phyloP scores from a whole-genome alignment of 208 protist species.

The Wallacemonas sp. region DNA sequence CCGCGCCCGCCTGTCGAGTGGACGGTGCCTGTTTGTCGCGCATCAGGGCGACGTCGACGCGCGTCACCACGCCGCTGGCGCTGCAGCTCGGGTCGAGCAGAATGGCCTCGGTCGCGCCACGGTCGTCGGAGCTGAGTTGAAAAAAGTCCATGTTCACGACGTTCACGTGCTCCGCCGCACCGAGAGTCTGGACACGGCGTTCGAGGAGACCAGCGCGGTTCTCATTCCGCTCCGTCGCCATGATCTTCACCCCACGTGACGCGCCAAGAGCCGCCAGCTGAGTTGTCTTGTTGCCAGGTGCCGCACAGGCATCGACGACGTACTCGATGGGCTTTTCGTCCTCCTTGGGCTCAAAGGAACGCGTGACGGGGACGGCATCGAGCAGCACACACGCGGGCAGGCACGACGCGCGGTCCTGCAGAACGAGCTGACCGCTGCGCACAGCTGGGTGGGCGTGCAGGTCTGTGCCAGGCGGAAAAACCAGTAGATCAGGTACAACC shows the following conservation, averaged over 20 bases:
- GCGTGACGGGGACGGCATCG: slow-evolving; percentile 52
- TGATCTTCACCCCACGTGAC: slow-evolving; percentile 63
- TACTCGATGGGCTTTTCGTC: slow-evolving; percentile 59
- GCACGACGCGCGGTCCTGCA: slow-evolving; percentile 92
- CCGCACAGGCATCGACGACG: slow-evolving; percentile 89
- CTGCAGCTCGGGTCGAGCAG: slow-evolving; percentile 92
- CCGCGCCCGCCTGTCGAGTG: background rate
- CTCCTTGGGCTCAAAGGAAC: background rate
- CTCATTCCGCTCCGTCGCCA: slow-evolving; percentile 85
- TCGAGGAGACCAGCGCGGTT: slow-evolving; percentile 62
- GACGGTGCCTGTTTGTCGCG: slow-evolving; percentile 17
- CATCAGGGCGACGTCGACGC: slow-evolving; percentile 77
- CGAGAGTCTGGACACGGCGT: slow-evolving; percentile 61
- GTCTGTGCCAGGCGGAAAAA: slow-evolving; percentile 85
- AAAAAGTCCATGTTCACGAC: slow-evolving; percentile 89
- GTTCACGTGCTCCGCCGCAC: slow-evolving; percentile 74
- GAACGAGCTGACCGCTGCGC: slow-evolving; percentile 77
- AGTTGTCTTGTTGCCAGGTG: slow-evolving; percentile 93
- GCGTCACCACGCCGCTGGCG: slow-evolving; percentile 84
- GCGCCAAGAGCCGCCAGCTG: slow-evolving; percentile 78
- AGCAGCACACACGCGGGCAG: slow-evolving; percentile 87
- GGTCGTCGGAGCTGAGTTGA: slow-evolving; percentile 67
- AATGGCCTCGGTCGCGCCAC: slow-evolving; percentile 76
- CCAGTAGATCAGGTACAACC: slow-evolving; percentile 69
- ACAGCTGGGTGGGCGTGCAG: slow-evolving; percentile 86